Percentiles rank a stretch among this genome's conserved stretches.
Evolutionary conservation across 2,329 filamentous ascomycete genomes (phyloP).

Genomic region (Fusarium succisae): DNA sequence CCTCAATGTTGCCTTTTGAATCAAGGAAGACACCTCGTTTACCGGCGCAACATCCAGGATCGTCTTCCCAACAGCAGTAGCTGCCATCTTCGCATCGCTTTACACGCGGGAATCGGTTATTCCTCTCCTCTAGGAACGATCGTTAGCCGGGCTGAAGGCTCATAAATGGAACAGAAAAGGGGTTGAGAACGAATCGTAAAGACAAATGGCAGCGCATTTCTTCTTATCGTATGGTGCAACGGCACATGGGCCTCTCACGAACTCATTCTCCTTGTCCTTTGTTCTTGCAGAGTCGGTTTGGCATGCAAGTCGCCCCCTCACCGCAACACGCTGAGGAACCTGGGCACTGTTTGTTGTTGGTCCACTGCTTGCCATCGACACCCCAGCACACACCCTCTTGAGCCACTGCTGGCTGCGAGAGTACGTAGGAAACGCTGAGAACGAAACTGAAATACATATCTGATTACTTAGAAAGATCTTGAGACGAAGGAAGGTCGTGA

Average conservation of each 20-base stretch:
- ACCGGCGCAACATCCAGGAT: conserved; percentile 21
- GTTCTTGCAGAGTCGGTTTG: conserved; percentile 29
- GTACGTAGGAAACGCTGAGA: accelerated
- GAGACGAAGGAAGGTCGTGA: accelerated
- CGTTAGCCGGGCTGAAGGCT: neutral
- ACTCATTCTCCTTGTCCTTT: conserved; percentile 9
- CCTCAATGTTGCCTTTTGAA: neutral
- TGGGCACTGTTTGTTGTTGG: conserved; percentile 13
- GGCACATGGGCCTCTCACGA: conserved; percentile 30
- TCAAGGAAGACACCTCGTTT: conserved; percentile 23
- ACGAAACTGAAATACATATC: neutral
- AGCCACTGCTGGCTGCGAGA: neutral
- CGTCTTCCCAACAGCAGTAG: conserved; percentile 30
- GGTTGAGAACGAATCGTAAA: conserved; percentile 8
- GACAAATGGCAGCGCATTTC: conserved; percentile 21
- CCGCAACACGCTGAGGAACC: conserved; percentile 25
- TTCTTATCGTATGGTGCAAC: conserved; percentile 16
- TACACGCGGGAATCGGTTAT: conserved; percentile 23
- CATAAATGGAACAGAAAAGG: accelerated
- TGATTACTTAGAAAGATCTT: neutral
- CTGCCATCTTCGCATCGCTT: conserved; percentile 26
- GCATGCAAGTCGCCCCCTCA: conserved; percentile 22
- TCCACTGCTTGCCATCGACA: neutral
- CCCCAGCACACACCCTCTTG: neutral
- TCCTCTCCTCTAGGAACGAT: neutral